Evolutionary conservation across 352 stramenopile species (phyloP).

Genomic region (Globisporangium acanthophoron): DNA sequence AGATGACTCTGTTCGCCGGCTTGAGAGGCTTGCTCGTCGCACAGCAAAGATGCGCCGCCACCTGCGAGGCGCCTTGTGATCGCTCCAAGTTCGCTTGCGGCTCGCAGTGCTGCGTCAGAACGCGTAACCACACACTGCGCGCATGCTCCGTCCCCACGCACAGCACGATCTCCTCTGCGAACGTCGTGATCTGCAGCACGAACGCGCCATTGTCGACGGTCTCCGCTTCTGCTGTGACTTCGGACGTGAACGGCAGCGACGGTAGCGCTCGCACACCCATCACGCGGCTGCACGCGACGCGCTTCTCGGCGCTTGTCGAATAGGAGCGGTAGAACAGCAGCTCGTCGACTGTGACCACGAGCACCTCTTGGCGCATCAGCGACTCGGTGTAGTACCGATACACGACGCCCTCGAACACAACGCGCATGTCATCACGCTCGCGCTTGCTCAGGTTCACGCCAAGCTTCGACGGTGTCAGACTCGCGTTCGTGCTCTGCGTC

Average conservation of each 20-base stretch:
- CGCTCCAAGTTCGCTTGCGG: conserved; percentile 40
- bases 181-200: conserved; percentile 63
- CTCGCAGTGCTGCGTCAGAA: conserved; percentile 53
- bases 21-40: conserved; percentile 24
- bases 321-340: conserved; percentile 71
- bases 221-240: conserved; percentile 15
- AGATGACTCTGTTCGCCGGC: conserved; percentile 41
- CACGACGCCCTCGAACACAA: conserved; percentile 62
- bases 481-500: conserved; percentile 26
- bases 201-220: conserved; percentile 27
- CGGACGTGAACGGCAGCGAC: background rate
- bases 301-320: conserved; percentile 49
- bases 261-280: conserved; percentile 39
- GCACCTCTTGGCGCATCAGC: conserved; percentile 66
- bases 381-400: conserved; percentile 61
- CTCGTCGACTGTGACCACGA: conserved; percentile 50
- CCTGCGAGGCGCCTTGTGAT: conserved; percentile 8
- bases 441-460: conserved; percentile 62
- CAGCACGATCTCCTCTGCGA: conserved; percentile 72
- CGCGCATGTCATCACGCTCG: conserved; percentile 47
- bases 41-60: conserved; percentile 21
- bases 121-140: conserved; percentile 59
- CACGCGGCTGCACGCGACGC: conserved; percentile 33
- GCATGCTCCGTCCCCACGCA: conserved; percentile 56
- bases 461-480: conserved; percentile 43